Percentiles rank a stretch among this genome's conserved stretches.
phyloP scores from a whole-genome alignment of 2,329 filamentous ascomycete genomes.

The Saccharata proteae region DNA sequence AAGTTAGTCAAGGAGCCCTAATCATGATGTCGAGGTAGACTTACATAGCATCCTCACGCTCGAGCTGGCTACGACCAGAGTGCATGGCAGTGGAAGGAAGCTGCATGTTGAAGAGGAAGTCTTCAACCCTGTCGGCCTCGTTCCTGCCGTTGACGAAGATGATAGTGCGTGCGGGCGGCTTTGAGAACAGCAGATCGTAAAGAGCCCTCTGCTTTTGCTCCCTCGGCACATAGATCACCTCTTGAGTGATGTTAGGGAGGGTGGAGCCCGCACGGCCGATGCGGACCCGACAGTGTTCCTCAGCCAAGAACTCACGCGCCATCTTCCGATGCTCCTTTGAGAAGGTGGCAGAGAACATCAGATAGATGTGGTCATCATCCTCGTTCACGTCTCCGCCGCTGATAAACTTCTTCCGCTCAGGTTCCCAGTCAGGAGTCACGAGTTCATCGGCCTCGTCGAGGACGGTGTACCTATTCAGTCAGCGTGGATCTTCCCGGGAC shows the following conservation, averaged over 20 bases:
- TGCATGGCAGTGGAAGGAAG: conserved; percentile 85
- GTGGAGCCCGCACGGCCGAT: conserved; percentile 80
- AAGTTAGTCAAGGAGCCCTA: conserved; percentile 9
- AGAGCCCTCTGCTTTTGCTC: conserved; percentile 58
- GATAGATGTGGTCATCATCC: conserved; percentile 53
- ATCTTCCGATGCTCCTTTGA: conserved; percentile 66
- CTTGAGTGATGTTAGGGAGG: conserved; percentile 72
- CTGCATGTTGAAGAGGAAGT: conserved; percentile 68
- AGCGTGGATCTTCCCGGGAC: neutral
- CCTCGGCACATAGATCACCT: conserved; percentile 54
- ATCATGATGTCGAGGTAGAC: conserved; percentile 14
- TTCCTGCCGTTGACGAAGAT: conserved; percentile 81
- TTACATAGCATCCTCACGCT: conserved; percentile 82
- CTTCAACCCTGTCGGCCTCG: conserved; percentile 72
- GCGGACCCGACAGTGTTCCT: conserved; percentile 65
- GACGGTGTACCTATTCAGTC: conserved; percentile 44
- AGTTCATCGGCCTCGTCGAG: conserved; percentile 96
- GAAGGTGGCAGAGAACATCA: conserved; percentile 95
- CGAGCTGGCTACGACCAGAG: conserved; percentile 70
- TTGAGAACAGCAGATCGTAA: conserved; percentile 57
- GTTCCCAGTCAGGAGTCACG: conserved; percentile 66
- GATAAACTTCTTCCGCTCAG: conserved; percentile 64
- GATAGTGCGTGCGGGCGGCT: conserved; percentile 65
- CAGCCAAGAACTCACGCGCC: conserved; percentile 62
- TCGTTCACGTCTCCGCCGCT: conserved; percentile 68